Evolutionary conservation across 2,329 filamentous ascomycete genomes (phyloP), one percentile per base, ranked within the genome.

Genomic region (Aspergillus hortae): DNA sequence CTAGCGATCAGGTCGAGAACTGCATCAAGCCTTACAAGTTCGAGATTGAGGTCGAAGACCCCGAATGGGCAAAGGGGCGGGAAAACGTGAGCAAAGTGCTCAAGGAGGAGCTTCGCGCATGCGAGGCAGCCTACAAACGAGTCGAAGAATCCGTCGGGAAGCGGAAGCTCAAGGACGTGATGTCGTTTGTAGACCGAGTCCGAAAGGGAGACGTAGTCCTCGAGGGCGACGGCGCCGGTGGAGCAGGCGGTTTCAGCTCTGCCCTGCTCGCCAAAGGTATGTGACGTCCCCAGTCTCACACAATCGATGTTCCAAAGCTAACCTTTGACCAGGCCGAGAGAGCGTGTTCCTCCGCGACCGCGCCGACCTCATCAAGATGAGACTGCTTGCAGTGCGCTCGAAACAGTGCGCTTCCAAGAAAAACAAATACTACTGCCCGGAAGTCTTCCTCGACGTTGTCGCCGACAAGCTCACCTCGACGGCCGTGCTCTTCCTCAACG

Each of bases 11-110:
- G 73, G 89, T 99, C 1, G 94, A 99, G 71, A 97, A 97, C 67
- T 99, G 92, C 68, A 95, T 99, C 73, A 99, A 99, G 72, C 94
- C 95, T 0, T 99, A 92, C 78, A 99, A 99, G 69, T 97, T 92
- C 61, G 91, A 96, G 56, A 95, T 99, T 53, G 94, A 99, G 62
- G 86, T 99, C 42, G 90, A 96, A 65, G 89, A 92, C 36, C 80
- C 85, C 6, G 95, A 99, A 69, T 99, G 94, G 94, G 71, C 79
- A 3, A 84, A 88, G 55, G 92, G 91, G 0, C 81, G 92, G 47
- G 91, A 96, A 43, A 94, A 95, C 61, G 87, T 92, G 1, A 81
- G 84, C 36, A 80, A 78, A 7, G 85, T 94, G 1, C 75, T 99
- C n/a, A 95, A 95, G 70, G 86, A 87, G 46, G 94, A 99, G 69